Evolutionary conservation across 148 eudicot species (phyloP), one percentile per base, ranked within the genome.

Genomic region (Talinum fruticosum): DNA sequence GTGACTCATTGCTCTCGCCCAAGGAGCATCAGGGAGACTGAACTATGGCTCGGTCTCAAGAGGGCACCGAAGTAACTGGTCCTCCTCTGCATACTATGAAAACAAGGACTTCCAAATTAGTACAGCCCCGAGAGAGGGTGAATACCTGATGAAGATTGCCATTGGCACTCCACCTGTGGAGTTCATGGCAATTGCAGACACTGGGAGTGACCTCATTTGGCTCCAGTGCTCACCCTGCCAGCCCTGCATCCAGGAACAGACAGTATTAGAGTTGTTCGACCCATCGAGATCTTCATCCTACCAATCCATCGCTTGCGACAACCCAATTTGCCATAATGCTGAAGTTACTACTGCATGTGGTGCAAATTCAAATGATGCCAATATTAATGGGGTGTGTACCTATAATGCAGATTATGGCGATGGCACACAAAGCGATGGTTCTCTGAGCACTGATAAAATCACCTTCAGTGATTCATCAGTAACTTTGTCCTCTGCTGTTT

Each of bases 131-230:
- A 77, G 78, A 51, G 81, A 73, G 0, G 86, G 81, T 0, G 83
- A 69, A 15, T 84, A 84, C 35, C 76, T 84, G 38, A 80, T 78
- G 74, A 80, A 77, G 61, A 13, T 84, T 2, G 67, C 74, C 13
- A 4, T 80, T 23, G 86, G 86, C 21, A 78, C 76, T 37, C 86
- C 86, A 64, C 79, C 81, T 1, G 53, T 74, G 4, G 81, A 80
- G 68, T 49, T 74, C 77, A 67, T 49, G 5, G 79, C 81, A 4
- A 34, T 77, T 8, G 84, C 54, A 64, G 86, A 84, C 83, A 84
- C 79, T 2, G 86, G 84, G 14, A 84, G 84, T 10, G 79, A 84
- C 53, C 83, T 84, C 13, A 51, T 78, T 0, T 84, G 86, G 86
- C 34, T 84, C 24, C 81, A 81, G 41, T 81, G 86, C 71, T 5